These are phyloP conservation scores for Didymella pinodella DNA, from an alignment of 2,329 filamentous ascomycete species.

Conservation along the genomic window DNA sequence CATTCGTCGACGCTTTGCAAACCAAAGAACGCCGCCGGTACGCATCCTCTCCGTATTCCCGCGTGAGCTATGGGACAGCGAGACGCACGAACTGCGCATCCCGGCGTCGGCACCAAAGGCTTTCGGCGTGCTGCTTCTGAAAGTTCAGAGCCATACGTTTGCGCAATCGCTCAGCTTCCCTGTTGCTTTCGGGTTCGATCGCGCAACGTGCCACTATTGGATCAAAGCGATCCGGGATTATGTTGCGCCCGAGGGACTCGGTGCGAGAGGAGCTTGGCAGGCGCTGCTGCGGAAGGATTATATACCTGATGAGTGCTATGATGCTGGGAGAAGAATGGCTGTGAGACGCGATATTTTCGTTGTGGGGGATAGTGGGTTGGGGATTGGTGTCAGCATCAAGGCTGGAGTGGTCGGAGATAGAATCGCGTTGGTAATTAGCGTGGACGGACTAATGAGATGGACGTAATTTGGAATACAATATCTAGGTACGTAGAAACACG, in stretches of 20 bases:
- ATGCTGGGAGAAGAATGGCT: conserved; percentile 25
- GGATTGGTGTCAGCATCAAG: conserved; percentile 30
- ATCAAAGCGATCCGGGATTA: conserved; percentile 28
- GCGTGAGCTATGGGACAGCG: conserved; percentile 23
- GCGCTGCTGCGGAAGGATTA: conserved; percentile 23
- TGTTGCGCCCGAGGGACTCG: conserved; percentile 19
- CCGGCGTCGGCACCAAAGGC: conserved; percentile 20
- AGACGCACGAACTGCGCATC: conserved; percentile 29
- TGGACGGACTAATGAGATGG: conserved; percentile 35
- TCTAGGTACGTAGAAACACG: too few species aligned
- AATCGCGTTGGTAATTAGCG: conserved; percentile 30
- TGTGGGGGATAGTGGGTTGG: conserved; percentile 24
- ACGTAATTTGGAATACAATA: conserved; percentile 5
- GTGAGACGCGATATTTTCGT: conserved; percentile 35
- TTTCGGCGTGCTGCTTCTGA: conserved; percentile 28
- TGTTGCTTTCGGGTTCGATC: conserved; percentile 33
- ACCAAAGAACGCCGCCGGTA: conserved; percentile 26
- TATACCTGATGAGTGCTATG: conserved; percentile 25
- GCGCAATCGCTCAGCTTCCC: conserved; percentile 30
- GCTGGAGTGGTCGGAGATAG: conserved; percentile 32
- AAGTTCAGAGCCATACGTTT: conserved; percentile 28
- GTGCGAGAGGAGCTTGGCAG: conserved; percentile 22
- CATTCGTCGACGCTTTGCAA: conserved; percentile 29
- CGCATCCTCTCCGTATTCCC: conserved; percentile 31
- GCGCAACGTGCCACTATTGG: conserved; percentile 36